phyloP scores from a whole-genome alignment of 2,329 filamentous ascomycete genomes.

The Ophiostoma sp. region DNA sequence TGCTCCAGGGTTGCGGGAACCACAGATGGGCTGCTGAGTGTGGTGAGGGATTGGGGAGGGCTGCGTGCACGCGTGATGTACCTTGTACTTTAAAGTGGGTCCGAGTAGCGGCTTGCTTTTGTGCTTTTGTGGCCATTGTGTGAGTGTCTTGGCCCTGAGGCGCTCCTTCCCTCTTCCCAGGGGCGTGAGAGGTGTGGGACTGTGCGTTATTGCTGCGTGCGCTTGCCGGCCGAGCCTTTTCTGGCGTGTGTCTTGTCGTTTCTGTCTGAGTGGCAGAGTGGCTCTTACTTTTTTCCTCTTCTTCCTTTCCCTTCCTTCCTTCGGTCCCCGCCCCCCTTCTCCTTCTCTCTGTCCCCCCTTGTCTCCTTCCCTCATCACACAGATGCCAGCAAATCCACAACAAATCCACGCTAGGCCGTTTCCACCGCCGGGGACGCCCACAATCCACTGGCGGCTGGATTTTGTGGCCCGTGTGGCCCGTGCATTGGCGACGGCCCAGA shows the following conservation, averaged over 20 bases:
- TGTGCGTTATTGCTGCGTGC: constrained; percentile 13
- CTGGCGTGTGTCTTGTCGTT: neutral
- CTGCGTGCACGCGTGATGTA: constrained; percentile 21
- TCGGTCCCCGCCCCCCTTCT: neutral
- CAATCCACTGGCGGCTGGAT: constrained; percentile 19
- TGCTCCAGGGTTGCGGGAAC: constrained; percentile 29
- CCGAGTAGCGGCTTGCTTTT: neutral
- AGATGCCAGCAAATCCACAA: constrained; percentile 17
- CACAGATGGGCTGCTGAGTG: constrained; percentile 20
- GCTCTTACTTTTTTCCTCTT: neutral
- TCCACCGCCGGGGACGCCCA: constrained; percentile 15
- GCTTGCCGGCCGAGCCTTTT: constrained; percentile 19
- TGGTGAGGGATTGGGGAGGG: constrained; percentile 16
- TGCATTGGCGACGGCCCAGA: constrained; percentile 1
- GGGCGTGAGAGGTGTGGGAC: neutral
- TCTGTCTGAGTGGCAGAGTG: neutral
- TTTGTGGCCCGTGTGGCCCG: constrained; percentile 19
- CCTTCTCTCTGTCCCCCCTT: no score
- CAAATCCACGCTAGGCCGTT: constrained; percentile 17
- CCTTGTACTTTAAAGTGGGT: constrained; percentile 13
- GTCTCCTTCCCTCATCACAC: neutral
- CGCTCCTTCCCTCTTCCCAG: neutral
- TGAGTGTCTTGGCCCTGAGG: constrained; percentile 6
- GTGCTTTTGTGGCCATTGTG: constrained; percentile 11
- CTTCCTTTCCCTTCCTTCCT: neutral